Evolutionary conservation across 129 eudicot genomes (phyloP), one percentile per base, ranked within the genome.

Genomic region (Mikania micrantha): DNA sequence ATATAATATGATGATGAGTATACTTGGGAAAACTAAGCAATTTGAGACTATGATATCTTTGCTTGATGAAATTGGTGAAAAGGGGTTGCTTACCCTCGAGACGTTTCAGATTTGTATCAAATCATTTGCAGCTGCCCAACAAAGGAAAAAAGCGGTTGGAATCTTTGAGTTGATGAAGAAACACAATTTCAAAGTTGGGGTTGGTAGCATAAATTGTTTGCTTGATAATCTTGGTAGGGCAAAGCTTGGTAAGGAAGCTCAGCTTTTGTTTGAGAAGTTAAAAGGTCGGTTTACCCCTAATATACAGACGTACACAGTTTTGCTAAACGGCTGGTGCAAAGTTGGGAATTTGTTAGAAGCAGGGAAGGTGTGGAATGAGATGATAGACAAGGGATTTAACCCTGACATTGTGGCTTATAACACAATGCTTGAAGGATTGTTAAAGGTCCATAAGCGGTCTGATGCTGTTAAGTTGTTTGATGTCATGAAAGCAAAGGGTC

Each of bases 31-130:
- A 71, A 73, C 85, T 2, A 82, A 84, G 67, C 96, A 93, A 74
- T 93, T 86, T 65, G 95, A 89, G 83, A 94, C 95, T 9, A 84
- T 94, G 95, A 77, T 82, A n/a, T 68, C 95, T 1, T 57, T 94
- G 69, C 82, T 94, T 7, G 96, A 89, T 60, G 99, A 94, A 79
- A 94, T 94, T 84, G 99, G 99, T 4, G 88, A 62, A 73, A 89
- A 77, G 56, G 77, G 85, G 40, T 57, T 94, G 58, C 82, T 94
- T 16, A 88, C 84, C 0, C 47, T 94, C 6, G 99, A 94, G 56
- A 87, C 97, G 19, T 94, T 94, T 78, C 71, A 45, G 64, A 85
- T 86, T 29, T 81, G 88, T 38, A 89, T 94, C 25, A 81, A 74
- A 65, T 80, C 90, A 0, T 94, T 89, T 78, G 93, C 88, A 15